Conservation (phyloP, 2,329 filamentous ascomycete species). For the Dryadomyces quercivorus region DNA sequence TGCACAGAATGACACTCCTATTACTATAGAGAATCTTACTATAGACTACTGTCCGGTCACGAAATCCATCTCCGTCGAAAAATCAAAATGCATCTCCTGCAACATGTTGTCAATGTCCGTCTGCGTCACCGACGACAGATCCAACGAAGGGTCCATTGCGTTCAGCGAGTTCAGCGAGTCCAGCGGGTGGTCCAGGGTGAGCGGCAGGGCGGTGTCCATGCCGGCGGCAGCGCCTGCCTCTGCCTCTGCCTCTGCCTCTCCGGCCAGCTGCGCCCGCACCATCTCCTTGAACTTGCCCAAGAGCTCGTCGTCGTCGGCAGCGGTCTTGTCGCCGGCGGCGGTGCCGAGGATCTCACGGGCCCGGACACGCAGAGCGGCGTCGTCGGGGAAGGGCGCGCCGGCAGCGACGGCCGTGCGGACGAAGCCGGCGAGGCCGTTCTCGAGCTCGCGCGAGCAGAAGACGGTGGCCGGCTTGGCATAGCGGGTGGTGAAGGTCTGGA, state of each 20-base stretch:
- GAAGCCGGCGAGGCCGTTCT: constrained; percentile 37
- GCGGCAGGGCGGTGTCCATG: background rate
- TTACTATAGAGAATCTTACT: too few species aligned
- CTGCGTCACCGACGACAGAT: constrained; percentile 17
- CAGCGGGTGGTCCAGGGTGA: background rate
- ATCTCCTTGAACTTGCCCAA: constrained; percentile 41
- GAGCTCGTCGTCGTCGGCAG: constrained; percentile 41
- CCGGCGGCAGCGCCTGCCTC: too few species aligned
- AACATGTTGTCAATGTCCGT: constrained; percentile 28
- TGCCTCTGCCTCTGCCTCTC: constrained; percentile 3
- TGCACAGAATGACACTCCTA: too few species aligned
- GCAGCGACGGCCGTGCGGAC: constrained; percentile 26
- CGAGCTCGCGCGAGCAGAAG: constrained; percentile 48
- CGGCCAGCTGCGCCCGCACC: constrained; percentile 20
- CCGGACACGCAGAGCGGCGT: constrained; percentile 32
- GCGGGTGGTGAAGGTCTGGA: constrained; percentile 30
- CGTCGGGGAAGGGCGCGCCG: constrained; percentile 31
- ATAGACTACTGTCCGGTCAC: too few species aligned
- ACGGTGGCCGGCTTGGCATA: constrained; percentile 35
- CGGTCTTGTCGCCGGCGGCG: constrained; percentile 26
- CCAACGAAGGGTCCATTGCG: background rate
- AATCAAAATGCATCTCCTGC: constrained; percentile 30
- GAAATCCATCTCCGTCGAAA: constrained; percentile 11
- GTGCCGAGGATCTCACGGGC: constrained; percentile 34
- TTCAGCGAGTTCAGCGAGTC: too few species aligned